Conservation (phyloP, 768 basidiomycete species). For the Boletus vermiculosoides region DNA sequence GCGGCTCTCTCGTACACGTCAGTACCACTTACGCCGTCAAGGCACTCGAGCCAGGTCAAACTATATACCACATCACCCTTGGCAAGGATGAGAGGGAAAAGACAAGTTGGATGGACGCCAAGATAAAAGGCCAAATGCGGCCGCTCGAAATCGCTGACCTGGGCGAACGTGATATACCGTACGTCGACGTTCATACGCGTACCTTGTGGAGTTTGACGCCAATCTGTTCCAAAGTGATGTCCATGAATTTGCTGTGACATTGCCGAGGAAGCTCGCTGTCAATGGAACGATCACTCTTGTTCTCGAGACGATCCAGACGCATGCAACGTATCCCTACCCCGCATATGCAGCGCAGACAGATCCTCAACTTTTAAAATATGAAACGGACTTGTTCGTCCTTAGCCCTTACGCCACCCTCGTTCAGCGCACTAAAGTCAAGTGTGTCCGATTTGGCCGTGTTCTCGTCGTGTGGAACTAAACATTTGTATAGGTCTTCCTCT, state of each 20-base stretch:
- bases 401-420: slow-evolving; percentile 81
- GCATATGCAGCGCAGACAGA: slow-evolving; percentile 69
- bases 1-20: slow-evolving; percentile 83
- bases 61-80: slow-evolving; percentile 67
- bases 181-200: slow-evolving; percentile 27
- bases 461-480: slow-evolving; percentile 2
- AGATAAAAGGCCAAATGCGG: slow-evolving; percentile 66
- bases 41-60: slow-evolving; percentile 58
- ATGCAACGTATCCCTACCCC: slow-evolving; percentile 77
- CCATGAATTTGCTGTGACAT: slow-evolving; percentile 57
- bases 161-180: slow-evolving; percentile 52
- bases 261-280: slow-evolving; percentile 58
- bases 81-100: slow-evolving; percentile 57
- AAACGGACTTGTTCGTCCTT: slow-evolving; percentile 72
- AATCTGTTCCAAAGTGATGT: slow-evolving; percentile 38
- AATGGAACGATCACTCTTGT: slow-evolving; percentile 73
- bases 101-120: slow-evolving; percentile 79
- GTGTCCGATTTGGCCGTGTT: slow-evolving; percentile 25
- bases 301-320: slow-evolving; percentile 74
- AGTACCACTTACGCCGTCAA: slow-evolving; percentile 86
- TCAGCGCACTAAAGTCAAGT: slow-evolving; percentile 89
- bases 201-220: slow-evolving; percentile 12
- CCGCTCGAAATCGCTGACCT: slow-evolving; percentile 52
- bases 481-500: slow-evolving; percentile 54
- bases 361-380: slow-evolving; percentile 76